These are phyloP conservation scores for Cladosporium sp. DNA, from an alignment of 2,329 filamentous ascomycete genomes.

Conservation along the genomic window DNA sequence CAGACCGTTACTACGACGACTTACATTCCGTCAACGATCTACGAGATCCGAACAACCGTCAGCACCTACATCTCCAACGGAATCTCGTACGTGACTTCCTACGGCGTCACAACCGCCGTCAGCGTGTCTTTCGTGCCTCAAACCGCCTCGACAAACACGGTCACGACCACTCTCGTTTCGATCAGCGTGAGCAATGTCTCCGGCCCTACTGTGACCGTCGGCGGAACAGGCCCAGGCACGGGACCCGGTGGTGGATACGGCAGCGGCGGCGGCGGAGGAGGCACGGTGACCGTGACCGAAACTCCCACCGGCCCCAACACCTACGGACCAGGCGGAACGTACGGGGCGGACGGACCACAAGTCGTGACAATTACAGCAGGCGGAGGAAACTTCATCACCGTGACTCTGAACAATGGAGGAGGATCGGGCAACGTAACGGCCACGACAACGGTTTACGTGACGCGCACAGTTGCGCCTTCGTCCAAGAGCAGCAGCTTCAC, in stretches of 20 bases:
- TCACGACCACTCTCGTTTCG: conserved; percentile 18
- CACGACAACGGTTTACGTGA: conserved; percentile 15
- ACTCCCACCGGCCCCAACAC: background rate
- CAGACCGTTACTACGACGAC: conserved; percentile 26
- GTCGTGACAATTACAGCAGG: conserved; percentile 16
- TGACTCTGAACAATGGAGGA: conserved; percentile 18
- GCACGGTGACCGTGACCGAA: conserved; percentile 18
- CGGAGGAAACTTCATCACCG: conserved; percentile 20
- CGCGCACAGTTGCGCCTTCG: conserved; percentile 11
- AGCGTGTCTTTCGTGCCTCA: conserved; percentile 14
- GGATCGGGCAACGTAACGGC: conserved; percentile 10
- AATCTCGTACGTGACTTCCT: conserved; percentile 23
- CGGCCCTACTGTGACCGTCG: conserved; percentile 11
- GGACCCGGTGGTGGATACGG: conserved; percentile 8
- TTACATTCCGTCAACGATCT: conserved; percentile 11
- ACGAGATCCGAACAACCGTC: background rate
- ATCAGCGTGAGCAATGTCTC: conserved; percentile 15
- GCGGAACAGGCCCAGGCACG: conserved; percentile 2
- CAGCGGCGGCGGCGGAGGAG: conserved; percentile 11
- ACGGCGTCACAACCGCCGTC: conserved; percentile 24
- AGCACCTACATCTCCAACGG: conserved; percentile 22
- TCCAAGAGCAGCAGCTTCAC: conserved; percentile 18
- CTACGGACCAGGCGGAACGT: background rate
- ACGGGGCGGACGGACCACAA: background rate
- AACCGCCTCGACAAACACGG: conserved; percentile 13